phyloP scores from a whole-genome alignment of 768 basidiomycete genomes.

The Fistulinella prunicolor region DNA sequence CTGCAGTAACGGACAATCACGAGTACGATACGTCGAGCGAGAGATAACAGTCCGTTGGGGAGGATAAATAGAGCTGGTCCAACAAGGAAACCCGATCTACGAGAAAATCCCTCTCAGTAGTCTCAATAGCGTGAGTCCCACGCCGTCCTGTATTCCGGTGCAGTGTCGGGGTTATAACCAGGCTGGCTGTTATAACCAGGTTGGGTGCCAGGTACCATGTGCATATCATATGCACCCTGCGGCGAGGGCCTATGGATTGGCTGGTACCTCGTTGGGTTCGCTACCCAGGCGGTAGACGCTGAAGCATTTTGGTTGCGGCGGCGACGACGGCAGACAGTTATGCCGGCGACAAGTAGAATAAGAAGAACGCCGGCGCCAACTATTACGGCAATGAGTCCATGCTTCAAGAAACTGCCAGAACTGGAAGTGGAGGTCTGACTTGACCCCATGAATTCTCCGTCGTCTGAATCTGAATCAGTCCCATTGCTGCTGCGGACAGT shows the following conservation, averaged over 20 bases:
- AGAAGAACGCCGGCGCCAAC: slow-evolving; percentile 7
- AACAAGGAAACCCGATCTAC: neutral
- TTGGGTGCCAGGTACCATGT: slow-evolving; percentile 13
- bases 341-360: slow-evolving; percentile 1
- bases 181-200: slow-evolving; percentile 13
- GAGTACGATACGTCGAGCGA: too few species aligned
- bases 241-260: slow-evolving; percentile 27
- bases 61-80: neutral
- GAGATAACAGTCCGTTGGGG: neutral
- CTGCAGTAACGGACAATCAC: too few species aligned
- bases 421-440: slow-evolving; percentile 34
- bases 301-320: slow-evolving; percentile 10
- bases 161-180: slow-evolving; percentile 12
- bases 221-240: slow-evolving; percentile 28
- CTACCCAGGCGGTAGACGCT: slow-evolving; percentile 6
- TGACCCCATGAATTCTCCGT: slow-evolving; percentile 38
- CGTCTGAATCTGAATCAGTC: slow-evolving; percentile 16
- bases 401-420: slow-evolving; percentile 1
- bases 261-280: slow-evolving; percentile 14
- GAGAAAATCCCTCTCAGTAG: neutral
- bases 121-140: slow-evolving; percentile 24
- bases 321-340: slow-evolving; percentile 9
- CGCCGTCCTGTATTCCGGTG: slow-evolving; percentile 21
- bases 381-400: slow-evolving; percentile 18
- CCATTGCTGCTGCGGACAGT: slow-evolving; percentile 5